phyloP scores from a whole-genome alignment of 495 filamentous ascomycete genomes.

The Penicillium roqueforti region DNA sequence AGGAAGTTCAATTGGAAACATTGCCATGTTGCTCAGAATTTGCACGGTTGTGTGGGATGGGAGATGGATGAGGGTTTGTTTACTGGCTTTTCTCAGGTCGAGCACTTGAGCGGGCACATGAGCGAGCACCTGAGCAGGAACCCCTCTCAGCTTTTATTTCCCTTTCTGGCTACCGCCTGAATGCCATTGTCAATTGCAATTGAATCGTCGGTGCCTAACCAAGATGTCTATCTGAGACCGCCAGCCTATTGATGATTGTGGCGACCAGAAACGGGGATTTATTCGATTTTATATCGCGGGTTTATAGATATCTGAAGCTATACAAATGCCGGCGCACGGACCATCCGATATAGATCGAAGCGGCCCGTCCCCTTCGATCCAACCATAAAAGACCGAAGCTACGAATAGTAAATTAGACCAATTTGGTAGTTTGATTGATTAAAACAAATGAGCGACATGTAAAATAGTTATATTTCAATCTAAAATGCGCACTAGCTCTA shows the following conservation, averaged over 20 bases:
- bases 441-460: neutral
- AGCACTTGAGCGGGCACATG: neutral
- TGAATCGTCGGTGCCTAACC: neutral
- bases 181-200: neutral
- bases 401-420: neutral
- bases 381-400: neutral
- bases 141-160: neutral
- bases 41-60: neutral
- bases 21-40: neutral
- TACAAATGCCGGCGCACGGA: neutral
- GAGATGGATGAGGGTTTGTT: neutral
- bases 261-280: neutral
- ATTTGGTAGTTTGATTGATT: neutral
- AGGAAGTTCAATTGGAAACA: neutral
- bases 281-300: neutral
- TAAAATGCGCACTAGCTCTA: neutral
- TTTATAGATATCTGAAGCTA: neutral
- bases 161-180: neutral
- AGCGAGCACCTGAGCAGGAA: neutral
- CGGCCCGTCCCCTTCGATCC: neutral
- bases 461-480: neutral
- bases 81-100: neutral
- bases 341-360: neutral
- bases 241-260: neutral
- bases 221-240: neutral